Evolutionary conservation across 2,329 filamentous ascomycete species (phyloP).

Genomic region (Calycina herbarum): DNA sequence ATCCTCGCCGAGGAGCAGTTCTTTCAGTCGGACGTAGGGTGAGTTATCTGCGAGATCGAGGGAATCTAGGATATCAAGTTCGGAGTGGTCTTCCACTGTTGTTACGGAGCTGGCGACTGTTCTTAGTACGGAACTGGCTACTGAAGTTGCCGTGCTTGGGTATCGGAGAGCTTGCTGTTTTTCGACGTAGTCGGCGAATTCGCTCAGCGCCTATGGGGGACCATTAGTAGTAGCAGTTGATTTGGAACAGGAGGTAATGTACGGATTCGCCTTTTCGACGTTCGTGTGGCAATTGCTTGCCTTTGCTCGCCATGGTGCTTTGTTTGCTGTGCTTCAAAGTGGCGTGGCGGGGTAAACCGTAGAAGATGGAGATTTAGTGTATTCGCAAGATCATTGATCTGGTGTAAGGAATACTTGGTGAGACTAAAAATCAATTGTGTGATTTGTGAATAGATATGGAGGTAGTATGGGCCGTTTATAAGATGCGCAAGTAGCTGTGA

Average conservation of each 20-base stretch:
- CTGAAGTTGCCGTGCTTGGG: slow-evolving; percentile 39
- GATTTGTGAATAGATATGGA: background rate
- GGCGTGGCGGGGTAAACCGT: slow-evolving; percentile 4
- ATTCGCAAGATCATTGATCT: slow-evolving; percentile 25
- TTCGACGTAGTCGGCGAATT: slow-evolving; percentile 97
- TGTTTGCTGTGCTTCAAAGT: background rate
- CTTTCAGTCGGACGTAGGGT: slow-evolving; percentile 68
- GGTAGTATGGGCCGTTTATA: slow-evolving; percentile 14
- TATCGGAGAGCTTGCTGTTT: slow-evolving; percentile 80
- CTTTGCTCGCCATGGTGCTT: slow-evolving; percentile 52
- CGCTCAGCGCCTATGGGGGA: slow-evolving; percentile 68
- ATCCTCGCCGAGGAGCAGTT: slow-evolving; percentile 67
- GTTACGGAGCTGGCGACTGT: slow-evolving; percentile 21
- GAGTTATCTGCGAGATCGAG: slow-evolving; percentile 71
- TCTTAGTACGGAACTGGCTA: slow-evolving; percentile 7
- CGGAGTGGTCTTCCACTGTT: slow-evolving; percentile 69
- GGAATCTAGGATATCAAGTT: slow-evolving; percentile 82
- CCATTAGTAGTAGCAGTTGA: background rate
- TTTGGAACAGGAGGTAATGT: slow-evolving; percentile 38
- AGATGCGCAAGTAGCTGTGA: slow-evolving; percentile 8
- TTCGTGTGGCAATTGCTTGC: slow-evolving; percentile 68
- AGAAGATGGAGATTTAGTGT: slow-evolving; percentile 9
- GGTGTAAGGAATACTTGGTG: background rate
- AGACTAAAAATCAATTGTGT: background rate
- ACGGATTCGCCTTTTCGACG: slow-evolving; percentile 85